Evolutionary conservation across 1,284 basidiomycete species (phyloP), one percentile per base, ranked within the genome.

Genomic region (Sporisorium iseilematis-ciliati): DNA sequence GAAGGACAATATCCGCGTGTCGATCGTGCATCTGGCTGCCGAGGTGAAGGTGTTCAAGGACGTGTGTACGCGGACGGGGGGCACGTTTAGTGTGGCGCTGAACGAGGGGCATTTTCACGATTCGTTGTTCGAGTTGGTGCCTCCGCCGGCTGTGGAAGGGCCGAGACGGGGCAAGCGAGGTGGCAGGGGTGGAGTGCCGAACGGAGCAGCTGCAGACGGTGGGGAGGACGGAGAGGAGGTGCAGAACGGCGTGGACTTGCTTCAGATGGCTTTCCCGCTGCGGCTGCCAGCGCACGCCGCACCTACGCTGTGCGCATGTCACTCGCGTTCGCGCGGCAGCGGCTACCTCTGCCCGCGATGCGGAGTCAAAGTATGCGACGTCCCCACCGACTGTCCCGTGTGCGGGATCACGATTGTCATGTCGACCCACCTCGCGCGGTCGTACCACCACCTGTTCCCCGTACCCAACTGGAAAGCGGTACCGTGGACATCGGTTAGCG

Each of bases 21-120:
- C 92, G 12, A 91, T 99, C 60, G 93, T 99, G 48, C 93, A 94
- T 0, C 89, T 92, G 91, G 81, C 83, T 0, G 97, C 97, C 8
- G 96, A 99, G 85, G 95, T 99, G 91, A 98, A 97, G 85, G 93
- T 99, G 58, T 97, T 95, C 83, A 90, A 93, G 55, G 92, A 95
- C 54, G 89, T 98, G 7, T 81, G 79, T 40, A 61, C 57, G 3
- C 63, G 71, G 7, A 85, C 83, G 18, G 79, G 81, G 3, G 83
- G 83, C 6, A 77, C 75, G 26, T 84, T 83, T 83, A 93, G 93
- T 26, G 97, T 99, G 10, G 95, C 94, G 0, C 89, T 98, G 87
- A 96, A 98, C 86, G 97, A 99, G 86, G 93, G 93, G 0, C 95
- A 98, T 86, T 95, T 94, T 86, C 93, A 92, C 78, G 97, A 99